A percentile compares a stretch with the other conserved stretches of the same genome.
Evolutionary conservation across 2,329 filamentous ascomycete genomes (phyloP).

Genomic region (Cordyceps sp.): DNA sequence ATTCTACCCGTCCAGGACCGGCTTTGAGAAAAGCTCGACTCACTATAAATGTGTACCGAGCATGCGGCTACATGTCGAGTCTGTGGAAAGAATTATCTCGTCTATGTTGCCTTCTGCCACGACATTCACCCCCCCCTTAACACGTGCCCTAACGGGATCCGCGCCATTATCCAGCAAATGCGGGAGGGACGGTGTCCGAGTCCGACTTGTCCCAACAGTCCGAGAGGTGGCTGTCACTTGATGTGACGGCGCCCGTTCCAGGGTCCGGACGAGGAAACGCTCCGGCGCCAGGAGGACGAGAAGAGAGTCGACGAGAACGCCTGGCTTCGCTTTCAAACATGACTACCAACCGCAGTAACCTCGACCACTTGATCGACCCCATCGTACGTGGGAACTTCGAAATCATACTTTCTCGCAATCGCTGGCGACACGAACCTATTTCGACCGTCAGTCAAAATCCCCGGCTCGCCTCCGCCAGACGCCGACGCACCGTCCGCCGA

Average conservation of each 20-base stretch:
- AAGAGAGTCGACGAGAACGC: neutral
- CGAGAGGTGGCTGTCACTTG: conserved; percentile 35
- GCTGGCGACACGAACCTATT: conserved; percentile 61
- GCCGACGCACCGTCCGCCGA: conserved; percentile 62
- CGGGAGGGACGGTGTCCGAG: conserved; percentile 38
- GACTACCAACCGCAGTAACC: conserved; percentile 34
- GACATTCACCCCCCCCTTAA: conserved; percentile 30
- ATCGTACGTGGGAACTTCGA: conserved; percentile 69
- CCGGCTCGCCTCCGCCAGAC: neutral
- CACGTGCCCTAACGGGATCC: conserved; percentile 27
- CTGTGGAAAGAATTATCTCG: conserved; percentile 41
- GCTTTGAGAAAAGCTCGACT: conserved; percentile 5
- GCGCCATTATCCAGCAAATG: conserved; percentile 25
- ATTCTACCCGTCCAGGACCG: conserved; percentile 1
- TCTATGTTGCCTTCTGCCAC: conserved; percentile 40
- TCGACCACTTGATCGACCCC: conserved; percentile 86
- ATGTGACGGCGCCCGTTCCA: conserved; percentile 22
- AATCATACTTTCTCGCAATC: conserved; percentile 70
- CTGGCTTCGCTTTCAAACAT: conserved; percentile 24
- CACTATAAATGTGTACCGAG: conserved; percentile 42
- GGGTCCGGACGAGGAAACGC: neutral
- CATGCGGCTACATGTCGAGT: conserved; percentile 38
- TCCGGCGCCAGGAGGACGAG: neutral
- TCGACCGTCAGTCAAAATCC: conserved; percentile 4
- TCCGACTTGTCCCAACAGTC: conserved; percentile 40